A percentile compares a stretch with the other conserved stretches of the same genome.
phyloP scores from a whole-genome alignment of 106 monocot genomes.

The Platanthera guangdongensis region DNA sequence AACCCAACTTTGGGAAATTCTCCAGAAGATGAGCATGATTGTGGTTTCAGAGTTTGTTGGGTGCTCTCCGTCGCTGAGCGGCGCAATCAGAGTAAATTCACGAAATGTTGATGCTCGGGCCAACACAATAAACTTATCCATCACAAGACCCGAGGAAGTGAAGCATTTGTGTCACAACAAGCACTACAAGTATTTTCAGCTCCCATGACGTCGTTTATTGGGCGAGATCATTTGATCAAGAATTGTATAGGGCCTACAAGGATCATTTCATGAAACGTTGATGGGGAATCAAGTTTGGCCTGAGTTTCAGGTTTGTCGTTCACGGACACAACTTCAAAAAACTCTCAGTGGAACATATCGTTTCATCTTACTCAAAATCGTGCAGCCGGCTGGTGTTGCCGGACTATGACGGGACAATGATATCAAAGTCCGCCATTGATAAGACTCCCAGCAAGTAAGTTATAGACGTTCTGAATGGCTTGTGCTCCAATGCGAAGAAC shows the following conservation, averaged over 20 bases:
- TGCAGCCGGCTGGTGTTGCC: conserved; percentile 59
- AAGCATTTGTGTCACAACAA: conserved; percentile 77
- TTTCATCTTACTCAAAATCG: conserved; percentile 45
- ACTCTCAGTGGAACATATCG: conserved; percentile 75
- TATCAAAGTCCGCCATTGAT: conserved; percentile 61
- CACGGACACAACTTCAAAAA: conserved; percentile 71
- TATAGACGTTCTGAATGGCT: conserved; percentile 45
- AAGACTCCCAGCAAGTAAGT: conserved; percentile 71
- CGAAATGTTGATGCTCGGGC: conserved; percentile 75
- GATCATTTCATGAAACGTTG: conserved; percentile 66
- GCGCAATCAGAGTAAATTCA: conserved; percentile 64
- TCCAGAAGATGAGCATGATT: conserved; percentile 68
- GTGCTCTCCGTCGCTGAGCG: conserved; percentile 48
- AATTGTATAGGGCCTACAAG: conserved; percentile 72
- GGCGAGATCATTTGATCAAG: conserved; percentile 85
- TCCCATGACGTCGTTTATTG: conserved; percentile 88
- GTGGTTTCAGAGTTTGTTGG: conserved; percentile 70
- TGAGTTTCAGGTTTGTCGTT: conserved; percentile 74
- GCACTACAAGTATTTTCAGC: conserved; percentile 65
- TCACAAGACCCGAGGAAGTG: conserved; percentile 69
- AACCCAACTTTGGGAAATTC: conserved; percentile 23
- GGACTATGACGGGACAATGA: conserved; percentile 92
- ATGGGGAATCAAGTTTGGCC: conserved; percentile 90
- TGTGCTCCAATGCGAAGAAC: conserved; percentile 70
- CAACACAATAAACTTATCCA: conserved; percentile 56